Percentiles rank a stretch among this genome's conserved stretches.
phyloP scores from a whole-genome alignment of 495 filamentous ascomycete species.

The Penicillium crystallinum region DNA sequence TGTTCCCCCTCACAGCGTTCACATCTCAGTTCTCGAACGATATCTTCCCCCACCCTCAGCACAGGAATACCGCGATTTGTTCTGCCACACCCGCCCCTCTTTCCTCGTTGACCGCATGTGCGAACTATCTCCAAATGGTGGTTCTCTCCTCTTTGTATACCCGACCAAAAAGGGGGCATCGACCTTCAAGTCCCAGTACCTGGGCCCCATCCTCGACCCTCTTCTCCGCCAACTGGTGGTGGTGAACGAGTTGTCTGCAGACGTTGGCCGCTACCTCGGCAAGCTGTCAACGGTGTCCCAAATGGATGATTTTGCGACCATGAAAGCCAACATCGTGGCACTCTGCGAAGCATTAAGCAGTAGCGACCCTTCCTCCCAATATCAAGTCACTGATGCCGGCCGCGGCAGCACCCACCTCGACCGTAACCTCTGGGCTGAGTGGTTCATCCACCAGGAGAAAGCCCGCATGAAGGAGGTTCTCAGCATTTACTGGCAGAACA shows the following conservation, averaged over 20 bases:
- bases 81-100: constrained; percentile 50
- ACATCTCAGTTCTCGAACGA: constrained; percentile 63
- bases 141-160: constrained; percentile 63
- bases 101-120: constrained; percentile 62
- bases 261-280: constrained; percentile 53
- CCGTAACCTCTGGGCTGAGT: constrained; percentile 59
- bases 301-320: constrained; percentile 54
- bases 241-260: constrained; percentile 56
- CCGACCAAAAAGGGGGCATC: constrained; percentile 58
- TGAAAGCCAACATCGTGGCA: constrained; percentile 46
- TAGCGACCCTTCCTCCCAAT: constrained; percentile 40
- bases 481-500: constrained; percentile 52
- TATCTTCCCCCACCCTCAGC: constrained; percentile 62
- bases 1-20: constrained; percentile 58
- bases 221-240: constrained; percentile 61
- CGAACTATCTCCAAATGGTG: constrained; percentile 57
- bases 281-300: constrained; percentile 52
- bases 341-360: constrained; percentile 45
- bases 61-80: constrained; percentile 58
- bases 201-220: constrained; percentile 64
- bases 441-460: constrained; percentile 69
- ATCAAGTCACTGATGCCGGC: constrained; percentile 47
- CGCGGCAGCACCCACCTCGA: constrained; percentile 50
- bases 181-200: constrained; percentile 60
- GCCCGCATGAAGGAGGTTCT: constrained; percentile 58